phyloP scores from a whole-genome alignment of 2,329 filamentous ascomycete species.

The Aspergillus quadrilineatus region DNA sequence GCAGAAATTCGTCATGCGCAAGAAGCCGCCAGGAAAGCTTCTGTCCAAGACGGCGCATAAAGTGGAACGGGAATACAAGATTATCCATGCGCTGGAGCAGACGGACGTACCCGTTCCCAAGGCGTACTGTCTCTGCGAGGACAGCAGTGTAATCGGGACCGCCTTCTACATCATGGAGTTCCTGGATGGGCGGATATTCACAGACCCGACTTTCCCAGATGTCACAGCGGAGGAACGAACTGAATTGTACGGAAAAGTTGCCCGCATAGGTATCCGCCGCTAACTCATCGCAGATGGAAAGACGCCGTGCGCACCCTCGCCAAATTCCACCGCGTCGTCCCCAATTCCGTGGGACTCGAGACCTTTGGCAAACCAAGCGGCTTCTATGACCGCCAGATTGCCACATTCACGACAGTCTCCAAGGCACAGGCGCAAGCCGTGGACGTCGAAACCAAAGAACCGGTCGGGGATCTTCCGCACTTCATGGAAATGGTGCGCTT shows the following conservation, averaged over 20 bases:
- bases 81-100: conserved; percentile 76
- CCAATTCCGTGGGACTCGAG: conserved; percentile 65
- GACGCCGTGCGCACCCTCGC: conserved; percentile 81
- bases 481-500: conserved; percentile 77
- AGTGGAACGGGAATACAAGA: conserved; percentile 91
- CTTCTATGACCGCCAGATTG: conserved; percentile 84
- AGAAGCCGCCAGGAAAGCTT: conserved; percentile 94
- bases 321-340: conserved; percentile 75
- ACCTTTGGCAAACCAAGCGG: conserved; percentile 70
- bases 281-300: conserved; percentile 61
- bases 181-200: conserved; percentile 88
- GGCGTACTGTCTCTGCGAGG: conserved; percentile 82
- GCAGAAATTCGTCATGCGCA: conserved; percentile 81
- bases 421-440: conserved; percentile 70
- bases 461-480: conserved; percentile 80
- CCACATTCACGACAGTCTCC: conserved; percentile 77
- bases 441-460: conserved; percentile 72
- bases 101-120: conserved; percentile 85
- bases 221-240: conserved; percentile 67
- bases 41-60: conserved; percentile 92
- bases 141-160: conserved; percentile 75
- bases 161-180: conserved; percentile 98
- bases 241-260: conserved; percentile 58
- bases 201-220: conserved; percentile 78
- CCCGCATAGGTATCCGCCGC: background rate